Percentiles rank a stretch among this genome's conserved stretches.
These are phyloP conservation scores for Talaromyces rugulosus DNA, from an alignment of 2,329 filamentous ascomycete genomes.

Conservation along the genomic window DNA sequence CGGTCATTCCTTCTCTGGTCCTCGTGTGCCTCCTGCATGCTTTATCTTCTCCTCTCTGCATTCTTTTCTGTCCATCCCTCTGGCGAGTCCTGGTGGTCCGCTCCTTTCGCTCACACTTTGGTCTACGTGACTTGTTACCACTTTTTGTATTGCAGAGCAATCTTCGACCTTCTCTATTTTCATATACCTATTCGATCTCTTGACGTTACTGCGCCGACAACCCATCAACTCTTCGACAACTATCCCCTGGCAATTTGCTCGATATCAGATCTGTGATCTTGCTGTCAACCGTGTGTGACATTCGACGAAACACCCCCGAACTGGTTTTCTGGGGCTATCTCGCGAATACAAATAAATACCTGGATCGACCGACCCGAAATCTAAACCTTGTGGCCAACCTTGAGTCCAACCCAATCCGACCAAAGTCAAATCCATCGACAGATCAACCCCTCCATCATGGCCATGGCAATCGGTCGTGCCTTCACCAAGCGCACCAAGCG, in stretches of 20 bases:
- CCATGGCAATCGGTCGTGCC: constrained; percentile 36
- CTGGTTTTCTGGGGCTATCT: background rate
- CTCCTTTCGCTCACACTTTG: constrained; percentile 24
- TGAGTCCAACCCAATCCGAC: background rate
- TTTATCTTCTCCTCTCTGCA: constrained; percentile 5
- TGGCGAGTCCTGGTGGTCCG: constrained; percentile 37
- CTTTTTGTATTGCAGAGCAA: constrained; percentile 13
- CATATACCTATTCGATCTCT: background rate
- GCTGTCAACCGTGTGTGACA: background rate
- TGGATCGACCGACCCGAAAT: background rate
- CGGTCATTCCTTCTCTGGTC: constrained; percentile 1
- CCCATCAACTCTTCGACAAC: background rate
- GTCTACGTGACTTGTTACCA: background rate
- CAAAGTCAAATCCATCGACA: background rate
- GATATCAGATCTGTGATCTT: constrained; percentile 9
- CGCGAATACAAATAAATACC: background rate
- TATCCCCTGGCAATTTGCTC: background rate
- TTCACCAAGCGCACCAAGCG: constrained; percentile 47
- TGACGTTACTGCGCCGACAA: background rate
- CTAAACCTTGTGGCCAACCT: background rate
- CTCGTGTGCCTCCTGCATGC: background rate
- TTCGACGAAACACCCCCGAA: background rate
- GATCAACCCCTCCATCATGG: constrained; percentile 24
- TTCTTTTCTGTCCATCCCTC: constrained; percentile 12
- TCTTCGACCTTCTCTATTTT: constrained; percentile 7